Conservation (phyloP, 768 basidiomycete species). For the Heimioporus sp. region DNA sequence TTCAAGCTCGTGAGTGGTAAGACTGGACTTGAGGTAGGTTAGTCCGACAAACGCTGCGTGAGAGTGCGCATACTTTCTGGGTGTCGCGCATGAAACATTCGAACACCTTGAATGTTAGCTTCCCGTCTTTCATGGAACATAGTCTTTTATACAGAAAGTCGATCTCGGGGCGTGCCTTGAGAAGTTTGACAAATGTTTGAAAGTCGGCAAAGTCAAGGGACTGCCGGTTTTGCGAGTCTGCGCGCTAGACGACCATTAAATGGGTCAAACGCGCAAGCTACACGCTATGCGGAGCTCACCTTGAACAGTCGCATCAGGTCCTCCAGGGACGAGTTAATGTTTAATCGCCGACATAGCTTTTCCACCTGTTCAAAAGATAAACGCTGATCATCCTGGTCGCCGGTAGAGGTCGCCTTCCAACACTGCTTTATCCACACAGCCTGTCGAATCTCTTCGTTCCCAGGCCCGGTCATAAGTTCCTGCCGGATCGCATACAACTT, state of each 20-base stretch:
- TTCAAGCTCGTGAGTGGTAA: conserved; percentile 33
- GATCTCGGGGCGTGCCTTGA: conserved; percentile 85
- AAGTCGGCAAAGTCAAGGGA: conserved; percentile 79
- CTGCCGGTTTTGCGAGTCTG: conserved; percentile 53
- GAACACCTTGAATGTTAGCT: conserved; percentile 41
- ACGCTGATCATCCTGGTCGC: conserved; percentile 57
- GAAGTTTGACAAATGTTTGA: conserved; percentile 73
- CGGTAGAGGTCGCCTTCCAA: conserved; percentile 63
- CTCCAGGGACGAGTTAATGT: conserved; percentile 53
- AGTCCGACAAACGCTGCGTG: conserved; percentile 3
- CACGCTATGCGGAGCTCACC: conserved; percentile 31
- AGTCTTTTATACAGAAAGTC: conserved; percentile 57
- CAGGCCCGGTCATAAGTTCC: conserved; percentile 67
- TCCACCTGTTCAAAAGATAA: conserved; percentile 73
- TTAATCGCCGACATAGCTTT: conserved; percentile 66
- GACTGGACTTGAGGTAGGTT: conserved; percentile 32
- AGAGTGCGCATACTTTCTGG: conserved; percentile 45
- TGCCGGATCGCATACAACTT: conserved; percentile 64
- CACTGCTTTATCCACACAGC: conserved; percentile 78
- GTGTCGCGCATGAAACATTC: conserved; percentile 47
- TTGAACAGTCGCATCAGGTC: conserved; percentile 59
- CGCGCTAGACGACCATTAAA: conserved; percentile 44
- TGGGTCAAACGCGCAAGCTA: neutral
- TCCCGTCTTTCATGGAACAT: conserved; percentile 28
- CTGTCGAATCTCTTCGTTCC: conserved; percentile 60